Evolutionary conservation across 805 yeast genomes (phyloP).

Genomic region (Ogataea pilisensis): DNA sequence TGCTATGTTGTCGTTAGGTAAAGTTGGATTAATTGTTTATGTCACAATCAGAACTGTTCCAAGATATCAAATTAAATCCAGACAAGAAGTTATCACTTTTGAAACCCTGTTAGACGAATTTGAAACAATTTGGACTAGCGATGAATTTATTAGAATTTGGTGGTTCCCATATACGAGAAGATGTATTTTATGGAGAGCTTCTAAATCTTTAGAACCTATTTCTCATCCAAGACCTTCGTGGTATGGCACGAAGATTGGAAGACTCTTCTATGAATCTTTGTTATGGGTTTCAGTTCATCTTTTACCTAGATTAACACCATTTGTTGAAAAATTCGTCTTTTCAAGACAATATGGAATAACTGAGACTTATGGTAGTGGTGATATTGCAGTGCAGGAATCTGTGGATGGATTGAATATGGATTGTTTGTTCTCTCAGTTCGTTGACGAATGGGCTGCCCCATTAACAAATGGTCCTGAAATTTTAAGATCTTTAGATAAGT

Average conservation of each 20-base stretch:
- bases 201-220: slow-evolving; percentile 61
- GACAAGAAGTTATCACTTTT: slow-evolving; percentile 77
- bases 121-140: slow-evolving; percentile 78
- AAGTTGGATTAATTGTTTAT: slow-evolving; percentile 82
- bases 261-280: slow-evolving; percentile 73
- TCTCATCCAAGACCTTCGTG: slow-evolving; percentile 69
- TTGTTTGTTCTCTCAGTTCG: slow-evolving; percentile 89
- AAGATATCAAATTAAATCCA: slow-evolving; percentile 70
- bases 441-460: slow-evolving; percentile 97
- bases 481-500: slow-evolving; percentile 55
- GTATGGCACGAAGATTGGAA: slow-evolving; percentile 79
- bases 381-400: slow-evolving; percentile 68
- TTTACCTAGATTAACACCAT: slow-evolving; percentile 74
- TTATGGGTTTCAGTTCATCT: slow-evolving; percentile 76
- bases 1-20: slow-evolving; percentile 81
- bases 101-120: slow-evolving; percentile 67
- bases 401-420: slow-evolving; percentile 93
- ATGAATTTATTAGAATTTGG: slow-evolving; percentile 93
- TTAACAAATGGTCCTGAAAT: slow-evolving; percentile 71
- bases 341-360: slow-evolving; percentile 75
- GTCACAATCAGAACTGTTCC: slow-evolving; percentile 87
- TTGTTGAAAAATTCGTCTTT: slow-evolving; percentile 80
- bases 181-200: slow-evolving; percentile 88
- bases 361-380: slow-evolving; percentile 57
- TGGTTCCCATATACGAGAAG: slow-evolving; percentile 93